These are phyloP conservation scores for Yamadazyma scolyti DNA, from an alignment of 805 yeast species.

Conservation along the genomic window DNA sequence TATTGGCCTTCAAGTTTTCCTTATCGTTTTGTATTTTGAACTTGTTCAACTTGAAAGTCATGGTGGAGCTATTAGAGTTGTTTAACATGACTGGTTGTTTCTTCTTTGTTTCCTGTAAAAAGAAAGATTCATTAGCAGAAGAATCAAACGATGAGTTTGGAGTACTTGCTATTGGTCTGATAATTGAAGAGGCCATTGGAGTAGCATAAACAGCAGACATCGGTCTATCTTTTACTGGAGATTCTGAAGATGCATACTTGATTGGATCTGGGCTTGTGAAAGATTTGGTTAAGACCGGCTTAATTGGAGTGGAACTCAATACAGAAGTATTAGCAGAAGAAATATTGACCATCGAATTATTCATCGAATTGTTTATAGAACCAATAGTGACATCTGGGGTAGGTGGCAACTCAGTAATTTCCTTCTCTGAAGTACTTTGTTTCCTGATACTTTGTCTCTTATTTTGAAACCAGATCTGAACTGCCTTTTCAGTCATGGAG, in stretches of 20 bases:
- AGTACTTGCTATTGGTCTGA: slow-evolving; percentile 6
- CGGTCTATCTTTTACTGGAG: slow-evolving; percentile 20
- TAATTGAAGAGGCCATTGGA: slow-evolving; percentile 5
- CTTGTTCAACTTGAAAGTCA: slow-evolving; percentile 31
- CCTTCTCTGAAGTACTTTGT: slow-evolving; percentile 32
- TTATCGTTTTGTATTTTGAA: slow-evolving; percentile 19
- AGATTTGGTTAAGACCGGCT: slow-evolving; percentile 16
- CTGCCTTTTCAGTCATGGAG: slow-evolving; percentile 95
- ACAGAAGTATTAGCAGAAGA: slow-evolving; percentile 11
- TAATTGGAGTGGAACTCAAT: slow-evolving; percentile 23
- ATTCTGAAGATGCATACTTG: slow-evolving; percentile 8
- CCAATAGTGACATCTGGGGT: slow-evolving; percentile 20
- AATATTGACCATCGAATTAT: slow-evolving; percentile 4
- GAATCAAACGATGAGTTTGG: slow-evolving; percentile 14
- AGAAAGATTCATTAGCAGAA: slow-evolving; percentile 10
- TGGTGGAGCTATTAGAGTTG: slow-evolving; percentile 24
- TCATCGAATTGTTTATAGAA: slow-evolving; percentile 5
- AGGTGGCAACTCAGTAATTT: slow-evolving; percentile 42
- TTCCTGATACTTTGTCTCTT: slow-evolving; percentile 80
- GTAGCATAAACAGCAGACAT: slow-evolving; percentile 10
- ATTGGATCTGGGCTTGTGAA: slow-evolving; percentile 17
- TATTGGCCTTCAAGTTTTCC: slow-evolving; percentile 14
- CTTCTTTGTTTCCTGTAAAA: slow-evolving; percentile 24
- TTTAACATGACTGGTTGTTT: slow-evolving; percentile 31
- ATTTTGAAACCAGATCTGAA: slow-evolving; percentile 98